A percentile compares a stretch with the other conserved stretches of the same genome.
Evolutionary conservation across 768 basidiomycete genomes (phyloP).

Genomic region (Russula dissimulans): DNA sequence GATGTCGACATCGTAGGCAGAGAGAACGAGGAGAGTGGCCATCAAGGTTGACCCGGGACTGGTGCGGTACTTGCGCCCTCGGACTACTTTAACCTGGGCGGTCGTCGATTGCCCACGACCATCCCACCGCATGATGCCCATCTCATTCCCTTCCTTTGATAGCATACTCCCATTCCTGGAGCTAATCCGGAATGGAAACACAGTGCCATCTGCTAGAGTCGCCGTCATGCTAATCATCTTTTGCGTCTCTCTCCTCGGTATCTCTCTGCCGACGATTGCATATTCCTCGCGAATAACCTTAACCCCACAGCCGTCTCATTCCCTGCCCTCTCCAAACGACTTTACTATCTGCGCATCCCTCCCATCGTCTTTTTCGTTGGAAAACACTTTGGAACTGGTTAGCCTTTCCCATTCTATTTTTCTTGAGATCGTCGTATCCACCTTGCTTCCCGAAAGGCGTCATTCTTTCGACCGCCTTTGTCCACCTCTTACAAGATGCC

Average conservation of each 20-base stretch:
- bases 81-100: too few species aligned
- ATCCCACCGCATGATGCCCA: too few species aligned
- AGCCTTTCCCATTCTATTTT: background rate
- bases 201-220: background rate
- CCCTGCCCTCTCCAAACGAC: constrained; percentile 51
- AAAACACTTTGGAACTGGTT: constrained; percentile 71
- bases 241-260: constrained; percentile 55
- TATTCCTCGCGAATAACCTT: background rate
- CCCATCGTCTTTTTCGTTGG: constrained; percentile 71
- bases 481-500: constrained; percentile 71
- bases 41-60: background rate
- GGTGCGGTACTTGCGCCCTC: constrained; percentile 6
- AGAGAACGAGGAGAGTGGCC: constrained; percentile 39
- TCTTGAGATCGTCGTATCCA: background rate
- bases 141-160: background rate
- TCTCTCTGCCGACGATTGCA: constrained; percentile 17
- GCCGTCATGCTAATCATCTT: constrained; percentile 44
- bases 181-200: background rate
- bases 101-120: too few species aligned
- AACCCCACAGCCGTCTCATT: constrained; percentile 53
- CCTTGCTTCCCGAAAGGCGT: constrained; percentile 42
- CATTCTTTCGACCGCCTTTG: constrained; percentile 75
- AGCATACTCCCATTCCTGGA: background rate
- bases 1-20: constrained; percentile 45
- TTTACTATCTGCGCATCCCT: constrained; percentile 50